Evolutionary conservation across 164 flowering plant genomes (phyloP).

Genomic region (Chloranthus sessilifolius): DNA sequence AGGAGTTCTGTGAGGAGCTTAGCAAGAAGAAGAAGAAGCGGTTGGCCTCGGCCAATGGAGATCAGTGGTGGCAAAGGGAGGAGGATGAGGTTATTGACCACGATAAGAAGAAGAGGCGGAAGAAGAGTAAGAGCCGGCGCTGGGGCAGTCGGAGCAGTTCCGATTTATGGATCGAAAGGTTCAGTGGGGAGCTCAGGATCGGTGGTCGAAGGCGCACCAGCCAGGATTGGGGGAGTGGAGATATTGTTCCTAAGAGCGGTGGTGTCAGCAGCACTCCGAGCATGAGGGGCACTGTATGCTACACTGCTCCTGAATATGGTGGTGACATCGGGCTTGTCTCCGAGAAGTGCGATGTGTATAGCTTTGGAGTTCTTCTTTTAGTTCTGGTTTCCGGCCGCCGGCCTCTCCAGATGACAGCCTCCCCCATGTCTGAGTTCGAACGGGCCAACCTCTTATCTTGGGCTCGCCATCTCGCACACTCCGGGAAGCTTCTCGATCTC

Average conservation of each 20-base stretch:
- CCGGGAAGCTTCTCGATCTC: slow-evolving; percentile 79
- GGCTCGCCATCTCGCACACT: slow-evolving; percentile 78
- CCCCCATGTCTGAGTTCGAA: slow-evolving; percentile 91
- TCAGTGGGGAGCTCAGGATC: slow-evolving; percentile 60
- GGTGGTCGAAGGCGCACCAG: slow-evolving; percentile 40
- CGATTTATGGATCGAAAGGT: slow-evolving; percentile 87
- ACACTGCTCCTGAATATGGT: slow-evolving; percentile 89
- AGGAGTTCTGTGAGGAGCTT: slow-evolving; percentile 82
- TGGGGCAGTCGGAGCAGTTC: slow-evolving; percentile 52
- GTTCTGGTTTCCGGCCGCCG: slow-evolving; percentile 87
- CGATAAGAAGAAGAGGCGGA: slow-evolving; percentile 26
- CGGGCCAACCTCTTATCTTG: slow-evolving; percentile 86
- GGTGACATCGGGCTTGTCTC: slow-evolving; percentile 64
- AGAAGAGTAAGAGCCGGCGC: slow-evolving; percentile 45
- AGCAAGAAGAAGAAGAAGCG: slow-evolving; percentile 51
- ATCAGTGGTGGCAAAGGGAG: slow-evolving; percentile 68
- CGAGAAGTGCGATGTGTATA: slow-evolving; percentile 87
- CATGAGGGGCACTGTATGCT: slow-evolving; percentile 98
- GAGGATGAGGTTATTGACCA: slow-evolving; percentile 36
- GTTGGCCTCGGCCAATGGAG: slow-evolving; percentile 23
- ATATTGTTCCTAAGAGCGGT: slow-evolving; percentile 73
- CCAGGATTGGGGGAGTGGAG: slow-evolving; percentile 57
- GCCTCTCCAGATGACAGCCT: slow-evolving; percentile 84
- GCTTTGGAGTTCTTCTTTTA: slow-evolving; percentile 80
- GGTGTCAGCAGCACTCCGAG: slow-evolving; percentile 92